Evolutionary conservation across 768 basidiomycete species (phyloP), one percentile per base, ranked within the genome.

Genomic region (Mycena albidolilacea): DNA sequence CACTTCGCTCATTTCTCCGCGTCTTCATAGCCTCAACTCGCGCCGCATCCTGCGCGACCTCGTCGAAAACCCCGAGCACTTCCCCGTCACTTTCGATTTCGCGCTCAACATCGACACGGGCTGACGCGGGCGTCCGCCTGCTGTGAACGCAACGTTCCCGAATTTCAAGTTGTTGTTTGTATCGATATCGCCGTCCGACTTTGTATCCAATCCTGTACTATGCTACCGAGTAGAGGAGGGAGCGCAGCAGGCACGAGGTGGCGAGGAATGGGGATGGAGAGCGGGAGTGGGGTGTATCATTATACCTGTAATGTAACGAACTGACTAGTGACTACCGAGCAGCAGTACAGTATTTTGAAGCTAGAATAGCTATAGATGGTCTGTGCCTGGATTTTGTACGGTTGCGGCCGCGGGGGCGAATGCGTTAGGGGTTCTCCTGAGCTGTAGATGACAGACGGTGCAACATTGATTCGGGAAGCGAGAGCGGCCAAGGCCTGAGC

Each of bases 21-120:
- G 2, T 7, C 4, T 44, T 38, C 46, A 15, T 39, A 76, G 75
- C 41, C 69, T 76, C 21, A 76, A 76, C 70, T 76, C 75, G 37
- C 73, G 75, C n/a, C 66, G 73, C 41, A 57, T 72, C 61, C 70
- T 76, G 19, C 72, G 75, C 66, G 68, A 71, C 64, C 72, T 76
- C 61, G 70, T 74, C 37, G 76, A 75, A 21, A 75, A 75, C n/a
- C 74, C 74, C 21, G 71, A 72, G 23, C 63, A 70, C 64, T 70
- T 73, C 44, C 72, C 72, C 55, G 72, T 70, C 60, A 66, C 70
- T 37, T 75, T 75, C 59, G 71, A 75, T 44, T 72, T 75, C 38
- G 74, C 67, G 37, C 68, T 75, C 52, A 64, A 68, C 64, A 59
- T 75, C 39, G 67, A 69, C 65, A 62, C 71, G 1, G 61, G 65